Conservation (phyloP, 2,329 filamentous ascomycete species). For the Xylaria sp. region DNA sequence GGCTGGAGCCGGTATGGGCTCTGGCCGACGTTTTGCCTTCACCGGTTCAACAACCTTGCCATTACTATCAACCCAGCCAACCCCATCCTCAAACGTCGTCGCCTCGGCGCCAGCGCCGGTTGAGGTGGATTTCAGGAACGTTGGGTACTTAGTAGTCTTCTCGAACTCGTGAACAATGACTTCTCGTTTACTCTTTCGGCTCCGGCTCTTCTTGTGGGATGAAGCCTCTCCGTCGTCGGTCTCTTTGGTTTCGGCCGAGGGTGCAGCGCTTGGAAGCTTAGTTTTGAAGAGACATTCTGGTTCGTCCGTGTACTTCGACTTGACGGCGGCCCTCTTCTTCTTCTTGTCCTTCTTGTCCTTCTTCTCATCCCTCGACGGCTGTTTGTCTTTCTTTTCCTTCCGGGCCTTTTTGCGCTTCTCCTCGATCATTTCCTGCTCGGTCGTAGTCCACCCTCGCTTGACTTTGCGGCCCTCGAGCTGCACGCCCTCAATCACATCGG, state of each 20-base stretch:
- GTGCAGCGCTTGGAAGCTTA: conserved; percentile 62
- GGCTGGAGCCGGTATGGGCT: conserved; percentile 36
- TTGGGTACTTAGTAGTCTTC: conserved; percentile 81
- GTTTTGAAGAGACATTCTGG: conserved; percentile 87
- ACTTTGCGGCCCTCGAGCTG: conserved; percentile 79
- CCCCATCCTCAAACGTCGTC: conserved; percentile 78
- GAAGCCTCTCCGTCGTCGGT: conserved; percentile 48
- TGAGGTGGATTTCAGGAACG: conserved; percentile 71
- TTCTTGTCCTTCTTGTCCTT: conserved; percentile 60
- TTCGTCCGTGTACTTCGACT: conserved; percentile 80
- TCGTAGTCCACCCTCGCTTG: conserved; percentile 88
- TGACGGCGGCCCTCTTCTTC: conserved; percentile 61
- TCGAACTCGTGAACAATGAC: conserved; percentile 87
- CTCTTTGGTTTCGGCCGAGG: conserved; percentile 52
- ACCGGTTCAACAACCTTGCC: conserved; percentile 75
- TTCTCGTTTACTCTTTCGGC: conserved; percentile 62
- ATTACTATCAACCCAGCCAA: conserved; percentile 84
- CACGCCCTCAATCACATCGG: conserved; percentile 66
- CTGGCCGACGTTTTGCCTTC: conserved; percentile 45
- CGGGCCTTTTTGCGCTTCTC: conserved; percentile 53
- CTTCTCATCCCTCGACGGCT: conserved; percentile 43
- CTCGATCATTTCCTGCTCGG: conserved; percentile 55
- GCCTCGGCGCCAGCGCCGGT: conserved; percentile 50
- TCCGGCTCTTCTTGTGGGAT: conserved; percentile 64
- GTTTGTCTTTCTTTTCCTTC: conserved; percentile 51